Evolutionary conservation across 306 rosid genomes (phyloP).

Genomic region (Casuarina equisetifolia): DNA sequence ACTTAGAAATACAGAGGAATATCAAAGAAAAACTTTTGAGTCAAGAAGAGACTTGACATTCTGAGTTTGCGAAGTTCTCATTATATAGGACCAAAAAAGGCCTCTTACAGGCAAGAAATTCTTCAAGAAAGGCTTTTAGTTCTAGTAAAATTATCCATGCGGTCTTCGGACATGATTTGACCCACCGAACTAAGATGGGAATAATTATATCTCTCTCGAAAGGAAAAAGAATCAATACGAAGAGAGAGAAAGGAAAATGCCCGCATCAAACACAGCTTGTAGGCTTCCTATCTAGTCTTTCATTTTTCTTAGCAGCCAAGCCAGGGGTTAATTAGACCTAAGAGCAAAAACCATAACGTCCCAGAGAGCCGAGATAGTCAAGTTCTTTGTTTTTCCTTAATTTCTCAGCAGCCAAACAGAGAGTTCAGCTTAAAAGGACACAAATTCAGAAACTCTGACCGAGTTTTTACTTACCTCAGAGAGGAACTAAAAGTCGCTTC

Average conservation of each 20-base stretch:
- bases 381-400: background rate
- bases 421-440: slow-evolving; percentile 1
- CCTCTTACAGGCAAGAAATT: background rate
- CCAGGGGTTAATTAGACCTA: slow-evolving; percentile 17
- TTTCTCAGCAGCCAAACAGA: slow-evolving; percentile 20
- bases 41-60: background rate
- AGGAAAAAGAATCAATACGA: too few species aligned
- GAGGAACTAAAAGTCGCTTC: slow-evolving; percentile 15
- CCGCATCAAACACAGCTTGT: background rate
- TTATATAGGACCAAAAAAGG: background rate
- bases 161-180: too few species aligned
- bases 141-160: too few species aligned
- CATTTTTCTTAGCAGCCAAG: background rate
- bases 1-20: slow-evolving; percentile 6
- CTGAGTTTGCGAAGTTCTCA: background rate
- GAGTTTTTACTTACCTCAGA: slow-evolving; percentile 58
- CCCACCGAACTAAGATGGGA: too few species aligned
- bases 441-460: slow-evolving; percentile 2
- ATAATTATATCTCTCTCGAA: too few species aligned
- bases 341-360: slow-evolving; percentile 14
- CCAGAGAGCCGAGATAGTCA: slow-evolving; percentile 8
- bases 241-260: too few species aligned
- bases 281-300: background rate
- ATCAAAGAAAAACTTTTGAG: background rate
- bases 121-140: background rate